Evolutionary conservation across 2,329 filamentous ascomycete genomes (phyloP), one percentile per base, ranked within the genome.

Genomic region (Geosmithia morbida): DNA sequence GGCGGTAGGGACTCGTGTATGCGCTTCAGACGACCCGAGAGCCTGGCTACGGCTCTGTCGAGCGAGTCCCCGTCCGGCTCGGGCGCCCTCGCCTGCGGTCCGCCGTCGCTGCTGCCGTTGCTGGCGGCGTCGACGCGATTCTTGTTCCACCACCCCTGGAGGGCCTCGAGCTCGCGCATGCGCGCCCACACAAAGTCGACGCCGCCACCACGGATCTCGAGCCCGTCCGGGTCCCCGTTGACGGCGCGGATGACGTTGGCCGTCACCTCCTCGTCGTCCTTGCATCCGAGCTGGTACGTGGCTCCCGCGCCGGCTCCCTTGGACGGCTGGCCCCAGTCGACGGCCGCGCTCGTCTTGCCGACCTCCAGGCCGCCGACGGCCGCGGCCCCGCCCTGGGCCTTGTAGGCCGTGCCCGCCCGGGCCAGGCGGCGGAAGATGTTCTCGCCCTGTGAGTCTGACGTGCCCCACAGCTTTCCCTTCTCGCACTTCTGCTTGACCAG

Each of bases 401-500:
- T 78, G 60, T 82, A 82, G 13, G 71, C 66, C 13, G 74, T 76
- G 44, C 79, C 79, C 16, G 79, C 70, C 43, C 81, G 73, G 3
- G 74, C 76, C 3, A 98, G 72, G 10, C 90, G 80, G 54, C 83
- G 85, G 70, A 97, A 98, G 45, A 98, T 79, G 54, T 87, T 90
- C 66, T 98, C 92, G 41, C 81, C 82, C 43, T 81, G 81, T 2
- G 80, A 74, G 42, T 94, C 87, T 45, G 79, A 79, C 0, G 83
- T 83, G 37, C 87, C 92, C 86, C 89, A 98, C 20, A 71, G 66
- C 53, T 85, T 85, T 41, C 92, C 92, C 64, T 86, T 92, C 62
- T 97, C 89, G 61, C 90, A 96, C 63, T 98, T 98, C 59, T 90
- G 83, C 64, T 92, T 94, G 44, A 97, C 80, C 2, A 98, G 81